phyloP scores from a whole-genome alignment of 1,139 yeast species.

The Candida dubliniensis region DNA sequence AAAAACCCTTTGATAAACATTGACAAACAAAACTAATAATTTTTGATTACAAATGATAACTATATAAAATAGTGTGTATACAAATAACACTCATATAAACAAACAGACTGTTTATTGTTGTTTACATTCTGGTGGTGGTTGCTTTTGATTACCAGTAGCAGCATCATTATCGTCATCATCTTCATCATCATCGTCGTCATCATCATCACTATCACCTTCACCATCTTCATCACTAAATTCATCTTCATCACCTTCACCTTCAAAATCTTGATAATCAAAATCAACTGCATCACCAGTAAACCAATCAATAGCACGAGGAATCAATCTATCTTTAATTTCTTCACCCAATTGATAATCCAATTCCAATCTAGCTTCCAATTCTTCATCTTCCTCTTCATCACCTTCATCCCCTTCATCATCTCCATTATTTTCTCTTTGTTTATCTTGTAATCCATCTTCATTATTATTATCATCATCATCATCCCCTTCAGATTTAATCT shows the following conservation, averaged over 20 bases:
- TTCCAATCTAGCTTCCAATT: conserved; percentile 82
- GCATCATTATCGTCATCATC: conserved; percentile 41
- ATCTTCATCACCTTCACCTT: conserved; percentile 50
- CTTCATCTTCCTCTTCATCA: conserved; percentile 68
- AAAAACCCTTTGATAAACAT: too few species aligned
- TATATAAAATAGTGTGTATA: not conserved
- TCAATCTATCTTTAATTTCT: conserved; percentile 90
- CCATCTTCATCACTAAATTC: conserved; percentile 42
- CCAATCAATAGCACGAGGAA: conserved; percentile 97
- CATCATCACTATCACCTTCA: conserved; percentile 52
- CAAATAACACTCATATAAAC: not conserved
- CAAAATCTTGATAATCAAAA: conserved; percentile 47
- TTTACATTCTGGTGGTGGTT: conserved; percentile 83
- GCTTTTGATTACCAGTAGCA: conserved; percentile 48
- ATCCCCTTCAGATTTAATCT: conserved; percentile 41
- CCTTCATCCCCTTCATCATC: conserved; percentile 45
- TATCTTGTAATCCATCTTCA: conserved; percentile 15
- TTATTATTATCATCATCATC: conserved; percentile 41
- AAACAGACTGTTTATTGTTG: conserved; percentile 46
- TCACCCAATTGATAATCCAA: conserved; percentile 96
- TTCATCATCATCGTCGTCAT: conserved; percentile 40
- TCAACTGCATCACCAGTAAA: conserved; percentile 95
- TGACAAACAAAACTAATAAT: too few species aligned
- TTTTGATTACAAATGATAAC: too few species aligned
- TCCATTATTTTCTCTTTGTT: conserved; percentile 19